Evolutionary conservation across 108 stramenopile species (phyloP), one percentile per base, ranked within the genome.

Genomic region (Fragilaria crotonensis): DNA sequence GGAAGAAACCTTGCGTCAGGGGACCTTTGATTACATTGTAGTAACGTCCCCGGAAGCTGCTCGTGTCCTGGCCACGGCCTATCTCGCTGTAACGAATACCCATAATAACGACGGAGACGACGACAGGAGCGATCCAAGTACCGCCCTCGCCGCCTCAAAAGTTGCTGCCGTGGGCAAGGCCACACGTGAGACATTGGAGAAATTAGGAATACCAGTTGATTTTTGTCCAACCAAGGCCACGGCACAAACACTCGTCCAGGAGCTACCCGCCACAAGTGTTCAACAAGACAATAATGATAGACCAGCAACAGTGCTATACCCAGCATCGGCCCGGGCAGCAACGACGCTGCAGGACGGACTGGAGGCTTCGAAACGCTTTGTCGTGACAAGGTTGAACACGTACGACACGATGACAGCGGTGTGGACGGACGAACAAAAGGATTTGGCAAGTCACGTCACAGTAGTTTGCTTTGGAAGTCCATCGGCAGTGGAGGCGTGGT

Each of bases 21-120:
- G 63, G 30, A 52, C 30, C n/a, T 79, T 75, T 72, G 83, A 88
- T 70, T 92, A 84, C 69, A 70, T 88, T 20, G 74, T 58, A 5
- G 67, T 92, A n/a, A 92, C 90, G 58, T 88, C 87, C 59, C 90
- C 90, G 0, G 87, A 92, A 63, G 84, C 86, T 9, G 90, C 90
- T 27, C 81, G 72, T 2, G 83, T 92, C 0, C 61, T 92, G 0
- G 78, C 83, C 22, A 52, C 71, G 25, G 83, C 79, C 18, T 87
- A 81, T 80, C n/a, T n/a, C n/a, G n/a, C n/a, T n/a, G n/a, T n/a
- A 68, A 77, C n/a, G n/a, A n/a, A n/a, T n/a, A n/a, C n/a, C n/a
- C n/a, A n/a, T n/a, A n/a, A n/a, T 53, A 52, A 61, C 17, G 69
- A 65, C 3, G 69, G 73, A 19, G 74, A 63, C 32, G 66, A 73